phyloP scores from a whole-genome alignment of 208 protist genomes.

The Leishmania tropica region DNA sequence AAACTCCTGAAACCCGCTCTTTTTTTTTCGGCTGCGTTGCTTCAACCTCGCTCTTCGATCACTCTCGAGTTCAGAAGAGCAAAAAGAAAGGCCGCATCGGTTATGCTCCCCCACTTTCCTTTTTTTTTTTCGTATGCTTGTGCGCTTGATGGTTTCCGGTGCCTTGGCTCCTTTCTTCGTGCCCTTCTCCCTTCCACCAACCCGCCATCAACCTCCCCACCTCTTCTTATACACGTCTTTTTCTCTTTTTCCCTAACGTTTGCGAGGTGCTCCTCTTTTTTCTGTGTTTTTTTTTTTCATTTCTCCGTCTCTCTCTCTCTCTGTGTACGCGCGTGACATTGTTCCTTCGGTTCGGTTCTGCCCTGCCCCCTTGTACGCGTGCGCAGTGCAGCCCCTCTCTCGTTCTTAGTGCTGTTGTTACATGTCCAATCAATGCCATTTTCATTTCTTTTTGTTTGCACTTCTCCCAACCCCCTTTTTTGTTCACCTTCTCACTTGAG shows the following conservation, averaged over 20 bases:
- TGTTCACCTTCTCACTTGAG: background rate
- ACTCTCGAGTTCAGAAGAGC: background rate
- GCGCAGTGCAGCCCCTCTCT: background rate
- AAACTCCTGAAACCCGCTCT: background rate
- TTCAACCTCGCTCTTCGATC: background rate
- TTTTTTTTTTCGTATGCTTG: background rate
- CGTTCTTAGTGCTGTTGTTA: background rate
- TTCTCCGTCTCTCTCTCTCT: conserved; percentile 6
- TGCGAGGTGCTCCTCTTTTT: background rate
- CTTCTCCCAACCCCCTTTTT: background rate
- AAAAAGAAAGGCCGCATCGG: background rate
- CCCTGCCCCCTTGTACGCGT: background rate
- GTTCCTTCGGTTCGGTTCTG: background rate
- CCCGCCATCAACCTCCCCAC: background rate
- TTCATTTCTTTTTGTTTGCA: conserved; percentile 4
- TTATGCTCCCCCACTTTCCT: background rate
- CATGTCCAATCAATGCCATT: background rate
- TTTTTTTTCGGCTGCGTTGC: background rate
- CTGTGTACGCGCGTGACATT: background rate
- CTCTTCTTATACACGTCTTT: background rate
- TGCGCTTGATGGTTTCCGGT: background rate
- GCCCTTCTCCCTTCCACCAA: background rate
- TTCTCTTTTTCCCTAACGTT: background rate
- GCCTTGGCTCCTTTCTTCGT: background rate
- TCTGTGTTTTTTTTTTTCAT: background rate